Conservation (phyloP, 2,329 filamentous ascomycete genomes). For the Ramichloridium luteum region DNA sequence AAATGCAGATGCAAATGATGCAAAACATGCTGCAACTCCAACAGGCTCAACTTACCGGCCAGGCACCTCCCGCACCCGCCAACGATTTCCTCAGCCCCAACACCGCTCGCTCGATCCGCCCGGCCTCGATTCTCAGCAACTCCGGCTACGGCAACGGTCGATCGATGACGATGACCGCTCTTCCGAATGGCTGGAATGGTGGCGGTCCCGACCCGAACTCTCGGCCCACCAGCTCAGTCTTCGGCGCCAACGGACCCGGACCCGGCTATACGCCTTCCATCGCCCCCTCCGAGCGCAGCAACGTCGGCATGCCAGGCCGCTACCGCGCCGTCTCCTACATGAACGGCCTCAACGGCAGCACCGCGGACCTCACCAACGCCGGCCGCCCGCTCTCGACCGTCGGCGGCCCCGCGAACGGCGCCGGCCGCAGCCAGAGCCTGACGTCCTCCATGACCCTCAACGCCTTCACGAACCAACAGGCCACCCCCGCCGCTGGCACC, state of each 20-base stretch:
- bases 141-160: too few relatives aligned
- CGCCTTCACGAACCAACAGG: slow-evolving; percentile 17
- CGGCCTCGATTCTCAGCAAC: background rate
- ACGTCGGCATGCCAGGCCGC: slow-evolving; percentile 74
- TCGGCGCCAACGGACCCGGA: slow-evolving; percentile 24
- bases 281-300: slow-evolving; percentile 90
- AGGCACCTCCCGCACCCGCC: slow-evolving; percentile 13
- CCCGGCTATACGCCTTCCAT: slow-evolving; percentile 75
- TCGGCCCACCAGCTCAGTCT: slow-evolving; percentile 29
- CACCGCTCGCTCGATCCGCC: background rate
- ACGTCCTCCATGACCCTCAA: slow-evolving; percentile 22
- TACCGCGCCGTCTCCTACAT: slow-evolving; percentile 70
- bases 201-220: slow-evolving; percentile 37
- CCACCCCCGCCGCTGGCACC: slow-evolving; percentile 10
- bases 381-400: background rate
- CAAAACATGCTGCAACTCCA: slow-evolving; percentile 29
- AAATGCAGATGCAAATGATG: slow-evolving; percentile 29
- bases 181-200: slow-evolving; percentile 28
- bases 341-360: slow-evolving; percentile 10
- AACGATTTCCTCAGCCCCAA: slow-evolving; percentile 28
- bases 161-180: slow-evolving; percentile 76
- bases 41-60: slow-evolving; percentile 16
- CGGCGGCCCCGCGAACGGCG: background rate
- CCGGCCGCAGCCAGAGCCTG: slow-evolving; percentile 28
- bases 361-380: slow-evolving; percentile 4